A percentile compares a stretch with the other conserved stretches of the same genome.
These are phyloP conservation scores for Thermoascus crustaceus DNA, from an alignment of 2,329 filamentous ascomycete species.

Conservation along the genomic window DNA sequence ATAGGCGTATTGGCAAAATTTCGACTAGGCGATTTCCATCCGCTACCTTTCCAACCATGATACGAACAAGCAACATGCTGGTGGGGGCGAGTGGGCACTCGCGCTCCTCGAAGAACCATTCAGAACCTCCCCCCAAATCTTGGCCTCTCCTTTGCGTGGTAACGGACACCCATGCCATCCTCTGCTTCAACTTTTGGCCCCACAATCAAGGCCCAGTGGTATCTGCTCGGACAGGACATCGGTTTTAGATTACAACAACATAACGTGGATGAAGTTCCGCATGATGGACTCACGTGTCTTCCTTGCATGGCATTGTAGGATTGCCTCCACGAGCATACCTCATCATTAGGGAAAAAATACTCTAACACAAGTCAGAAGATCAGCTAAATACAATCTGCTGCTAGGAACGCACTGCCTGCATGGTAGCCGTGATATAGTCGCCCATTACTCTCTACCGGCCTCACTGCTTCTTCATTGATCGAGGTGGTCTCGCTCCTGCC, in stretches of 20 bases:
- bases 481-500: too few species aligned
- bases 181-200: constrained; percentile 27
- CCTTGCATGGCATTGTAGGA: constrained; percentile 16
- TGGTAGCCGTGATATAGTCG: too few species aligned
- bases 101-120: constrained; percentile 24
- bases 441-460: too few species aligned
- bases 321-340: constrained; percentile 18
- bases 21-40: constrained; percentile 18
- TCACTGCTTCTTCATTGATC: too few species aligned
- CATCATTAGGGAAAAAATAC: too few species aligned
- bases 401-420: too few species aligned
- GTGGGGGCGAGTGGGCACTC: constrained; percentile 13
- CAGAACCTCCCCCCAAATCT: constrained; percentile 3
- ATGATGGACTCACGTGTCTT: constrained; percentile 20
- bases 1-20: constrained; percentile 25
- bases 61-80: constrained; percentile 23
- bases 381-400: too few species aligned
- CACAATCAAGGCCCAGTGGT: constrained; percentile 33
- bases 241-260: not conserved
- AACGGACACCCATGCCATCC: constrained; percentile 16
- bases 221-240: constrained; percentile 17
- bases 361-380: too few species aligned
- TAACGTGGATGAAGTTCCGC: not conserved
- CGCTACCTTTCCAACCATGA: constrained; percentile 27
- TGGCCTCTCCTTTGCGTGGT: constrained; percentile 27